Base-by-base conservation (phyloP, 2,329 filamentous ascomycete species). In the Aaosphaeria arxii region DNA sequence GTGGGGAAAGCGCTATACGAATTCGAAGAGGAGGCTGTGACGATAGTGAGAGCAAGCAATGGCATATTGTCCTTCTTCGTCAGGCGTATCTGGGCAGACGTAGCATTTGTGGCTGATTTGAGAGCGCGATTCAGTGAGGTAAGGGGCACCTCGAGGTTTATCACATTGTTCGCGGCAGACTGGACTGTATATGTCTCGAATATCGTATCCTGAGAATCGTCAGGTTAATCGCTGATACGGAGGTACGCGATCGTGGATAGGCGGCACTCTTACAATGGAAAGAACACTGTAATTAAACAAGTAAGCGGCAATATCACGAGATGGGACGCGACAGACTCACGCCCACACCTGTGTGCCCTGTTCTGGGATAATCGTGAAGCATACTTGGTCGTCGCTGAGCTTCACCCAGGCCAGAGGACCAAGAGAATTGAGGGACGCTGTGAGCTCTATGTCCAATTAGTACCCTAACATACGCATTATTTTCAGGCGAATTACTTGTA, bases 261-360 rank as follows among this genome's bases (percentile, higher is more conserved):
- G 39, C 11, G 28, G 76, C 73, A 44, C 13, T 59, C 70, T 67
- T 63, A 75, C 69, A 49, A 74, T 69, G 4, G 64, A 61, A 6
- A 75, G 62, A 17, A 74, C 72, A 36, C 74, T 77, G 46, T 7
- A 42, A 11, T 43, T 1, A 43, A 5, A 47, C 62, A 57, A 59
- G 67, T 63, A 49, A 45, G 41, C 42, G 42, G 13, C 36, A 45
- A 40, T 31, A 42, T 47, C 40, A 46, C 49, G 38, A 9, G 42
- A 49, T 40, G 36, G 13, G 32, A 64, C 58, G 44, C 45, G 31
- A 39, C 58, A 53, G 40, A 84, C 85, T 66, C 79, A 91, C 79
- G 91, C 89, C 94, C 94, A 99, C 46, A 97, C 92, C 77, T 97
- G 92, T 6, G 90, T 95, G 51, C 94, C 92, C 63, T 89, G 87